These are phyloP conservation scores for Saccharomycopsis sp. DNA, from an alignment of 805 yeast genomes.

Conservation along the genomic window DNA sequence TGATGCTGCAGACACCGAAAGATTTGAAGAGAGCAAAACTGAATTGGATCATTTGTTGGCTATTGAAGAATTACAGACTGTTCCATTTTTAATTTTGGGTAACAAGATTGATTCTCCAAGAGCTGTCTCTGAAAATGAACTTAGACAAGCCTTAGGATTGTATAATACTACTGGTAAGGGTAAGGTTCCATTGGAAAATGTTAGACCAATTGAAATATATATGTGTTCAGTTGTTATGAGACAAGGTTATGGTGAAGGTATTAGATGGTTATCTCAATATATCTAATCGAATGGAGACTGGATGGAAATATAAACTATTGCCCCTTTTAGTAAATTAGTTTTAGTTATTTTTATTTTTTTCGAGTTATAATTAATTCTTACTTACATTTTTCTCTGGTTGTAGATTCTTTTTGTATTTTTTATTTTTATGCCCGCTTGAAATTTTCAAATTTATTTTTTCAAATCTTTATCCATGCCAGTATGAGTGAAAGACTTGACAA, in stretches of 20 bases:
- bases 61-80: slow-evolving; percentile 83
- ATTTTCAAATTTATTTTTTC: background rate
- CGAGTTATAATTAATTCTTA: too few species aligned
- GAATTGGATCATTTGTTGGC: slow-evolving; percentile 90
- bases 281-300: slow-evolving; percentile 39
- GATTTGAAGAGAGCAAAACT: slow-evolving; percentile 90
- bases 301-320: background rate
- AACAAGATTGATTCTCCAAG: slow-evolving; percentile 92
- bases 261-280: slow-evolving; percentile 96
- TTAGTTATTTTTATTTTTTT: too few species aligned
- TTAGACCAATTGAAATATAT: slow-evolving; percentile 90
- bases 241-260: slow-evolving; percentile 97
- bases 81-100: slow-evolving; percentile 91
- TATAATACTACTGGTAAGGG: slow-evolving; percentile 89
- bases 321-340: too few species aligned
- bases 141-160: slow-evolving; percentile 83
- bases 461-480: background rate
- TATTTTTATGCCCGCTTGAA: background rate
- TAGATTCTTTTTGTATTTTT: background rate
- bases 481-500: slow-evolving; percentile 13
- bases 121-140: slow-evolving; percentile 92
- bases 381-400: background rate
- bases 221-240: slow-evolving; percentile 99
- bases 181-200: slow-evolving; percentile 55
- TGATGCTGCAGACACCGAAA: slow-evolving; percentile 94